A percentile compares a stretch with the other conserved stretches of the same genome.
These are phyloP conservation scores for Tubosaeta brunneosetosa DNA, from an alignment of 768 basidiomycete genomes.

Conservation along the genomic window DNA sequence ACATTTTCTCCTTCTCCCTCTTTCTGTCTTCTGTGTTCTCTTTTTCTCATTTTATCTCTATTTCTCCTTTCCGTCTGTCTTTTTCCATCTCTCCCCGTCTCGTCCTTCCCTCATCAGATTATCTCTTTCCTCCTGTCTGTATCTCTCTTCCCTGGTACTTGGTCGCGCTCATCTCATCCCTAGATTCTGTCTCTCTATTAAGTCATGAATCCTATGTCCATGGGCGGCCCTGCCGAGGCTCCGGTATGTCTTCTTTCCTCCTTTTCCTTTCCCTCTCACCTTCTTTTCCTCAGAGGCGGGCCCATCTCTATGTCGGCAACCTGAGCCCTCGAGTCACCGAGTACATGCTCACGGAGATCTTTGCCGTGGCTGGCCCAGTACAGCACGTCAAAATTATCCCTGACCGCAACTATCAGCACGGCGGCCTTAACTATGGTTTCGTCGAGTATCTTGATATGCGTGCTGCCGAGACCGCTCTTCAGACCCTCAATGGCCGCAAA, in stretches of 20 bases:
- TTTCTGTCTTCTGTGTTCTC: slow-evolving; percentile 24
- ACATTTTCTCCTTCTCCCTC: slow-evolving; percentile 5
- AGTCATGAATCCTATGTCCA: slow-evolving; percentile 72
- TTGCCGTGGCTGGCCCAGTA: slow-evolving; percentile 94
- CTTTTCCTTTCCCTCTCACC: not conserved
- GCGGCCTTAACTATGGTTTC: slow-evolving; percentile 98
- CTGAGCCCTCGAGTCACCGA: slow-evolving; percentile 96
- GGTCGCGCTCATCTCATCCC: slow-evolving; percentile 7
- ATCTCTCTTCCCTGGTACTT: slow-evolving; percentile 12
- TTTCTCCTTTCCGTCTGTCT: slow-evolving; percentile 33
- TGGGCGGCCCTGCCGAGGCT: slow-evolving; percentile 68
- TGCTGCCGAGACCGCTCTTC: slow-evolving; percentile 96
- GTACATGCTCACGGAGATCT: slow-evolving; percentile 98
- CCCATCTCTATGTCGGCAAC: slow-evolving; percentile 99
- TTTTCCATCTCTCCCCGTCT: slow-evolving; percentile 33
- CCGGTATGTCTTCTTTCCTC: slow-evolving; percentile 47
- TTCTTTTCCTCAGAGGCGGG: slow-evolving; percentile 58
- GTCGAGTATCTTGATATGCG: slow-evolving; percentile 99
- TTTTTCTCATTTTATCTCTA: slow-evolving; percentile 30
- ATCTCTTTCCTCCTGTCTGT: slow-evolving; percentile 35
- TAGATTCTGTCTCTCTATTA: slow-evolving; percentile 37
- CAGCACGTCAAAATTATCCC: slow-evolving; percentile 99
- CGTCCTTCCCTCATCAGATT: slow-evolving; percentile 37
- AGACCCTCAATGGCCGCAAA: slow-evolving; percentile 97
- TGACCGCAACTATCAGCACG: slow-evolving; percentile 98